phyloP scores from a whole-genome alignment of 23 red algal genomes.

The Gracilaria domingensis region DNA sequence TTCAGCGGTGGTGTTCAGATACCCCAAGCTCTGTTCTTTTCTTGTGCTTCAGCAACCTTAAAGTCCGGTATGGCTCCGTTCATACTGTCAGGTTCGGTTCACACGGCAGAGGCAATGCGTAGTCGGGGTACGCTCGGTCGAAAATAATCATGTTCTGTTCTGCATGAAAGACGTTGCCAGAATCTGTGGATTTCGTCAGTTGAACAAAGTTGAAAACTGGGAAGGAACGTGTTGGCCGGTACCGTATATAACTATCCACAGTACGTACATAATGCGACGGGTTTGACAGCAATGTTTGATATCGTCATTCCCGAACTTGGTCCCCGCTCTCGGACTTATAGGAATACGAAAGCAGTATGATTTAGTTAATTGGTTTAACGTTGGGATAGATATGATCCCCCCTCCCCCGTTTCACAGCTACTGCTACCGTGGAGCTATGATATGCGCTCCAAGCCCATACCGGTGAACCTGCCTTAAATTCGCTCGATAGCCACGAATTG shows the following conservation, averaged over 20 bases:
- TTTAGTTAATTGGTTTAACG: conserved; percentile 17
- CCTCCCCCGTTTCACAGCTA: no score
- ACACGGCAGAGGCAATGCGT: conserved; percentile 29
- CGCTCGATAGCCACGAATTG: conserved; percentile 41
- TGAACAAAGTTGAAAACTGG: no score
- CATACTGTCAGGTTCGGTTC: conserved; percentile 23
- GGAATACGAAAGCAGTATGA: neutral
- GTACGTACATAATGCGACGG: neutral
- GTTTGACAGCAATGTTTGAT: no score
- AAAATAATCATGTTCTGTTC: neutral
- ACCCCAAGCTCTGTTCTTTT: conserved; percentile 34
- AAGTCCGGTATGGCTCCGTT: conserved; percentile 13
- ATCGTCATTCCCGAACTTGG: no score
- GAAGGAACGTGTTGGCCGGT: no score
- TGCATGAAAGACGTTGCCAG: neutral
- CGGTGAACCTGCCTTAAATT: conserved; percentile 33
- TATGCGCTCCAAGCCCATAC: neutral
- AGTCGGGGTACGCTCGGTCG: conserved; percentile 24
- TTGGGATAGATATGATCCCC: no score
- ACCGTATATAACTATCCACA: no score
- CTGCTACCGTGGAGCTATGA: neutral
- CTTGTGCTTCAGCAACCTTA: neutral
- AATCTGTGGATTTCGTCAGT: neutral
- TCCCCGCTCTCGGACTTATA: no score
- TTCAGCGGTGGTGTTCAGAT: conserved; percentile 1